phyloP scores from a whole-genome alignment of 148 eudicot genomes.

The Chenopodium formosanum region DNA sequence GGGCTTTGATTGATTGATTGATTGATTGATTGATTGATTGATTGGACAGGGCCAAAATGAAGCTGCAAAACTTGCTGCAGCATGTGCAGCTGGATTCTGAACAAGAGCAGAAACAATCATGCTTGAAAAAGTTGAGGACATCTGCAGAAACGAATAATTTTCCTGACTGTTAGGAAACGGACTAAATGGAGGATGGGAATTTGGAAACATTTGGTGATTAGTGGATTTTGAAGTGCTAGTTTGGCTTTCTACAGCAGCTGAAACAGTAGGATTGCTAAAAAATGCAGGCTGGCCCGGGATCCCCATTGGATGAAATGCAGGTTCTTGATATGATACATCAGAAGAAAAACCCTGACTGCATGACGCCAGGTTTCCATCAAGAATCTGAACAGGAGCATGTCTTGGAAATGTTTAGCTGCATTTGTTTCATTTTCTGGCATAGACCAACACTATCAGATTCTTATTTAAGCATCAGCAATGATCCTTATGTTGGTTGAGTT shows the following conservation, averaged over 20 bases:
- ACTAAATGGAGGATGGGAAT: constrained; percentile 54
- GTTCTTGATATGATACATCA: constrained; percentile 54
- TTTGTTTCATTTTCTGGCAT: constrained; percentile 42
- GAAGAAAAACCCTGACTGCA: constrained; percentile 41
- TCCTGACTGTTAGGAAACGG: constrained; percentile 49
- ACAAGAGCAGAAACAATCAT: constrained; percentile 71
- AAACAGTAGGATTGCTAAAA: constrained; percentile 40
- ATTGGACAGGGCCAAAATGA: constrained; percentile 63
- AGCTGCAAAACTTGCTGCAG: constrained; percentile 90
- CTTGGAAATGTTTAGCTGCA: constrained; percentile 52
- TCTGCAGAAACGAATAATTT: constrained; percentile 57
- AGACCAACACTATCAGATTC: constrained; percentile 28
- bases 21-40: too few species aligned
- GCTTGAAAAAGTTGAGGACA: constrained; percentile 71
- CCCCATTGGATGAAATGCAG: constrained; percentile 44
- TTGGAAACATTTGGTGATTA: constrained; percentile 43
- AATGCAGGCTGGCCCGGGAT: constrained; percentile 41
- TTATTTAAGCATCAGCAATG: constrained; percentile 9
- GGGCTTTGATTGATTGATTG: too few species aligned
- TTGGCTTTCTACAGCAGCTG: constrained; percentile 52
- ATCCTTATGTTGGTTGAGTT: constrained; percentile 25
- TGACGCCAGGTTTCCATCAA: constrained; percentile 61
- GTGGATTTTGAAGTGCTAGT: constrained; percentile 47
- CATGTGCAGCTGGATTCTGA: constrained; percentile 90
- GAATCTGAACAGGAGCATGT: constrained; percentile 82